Conservation (phyloP, 1,139 yeast genomes). For the Pichia sp. region DNA sequence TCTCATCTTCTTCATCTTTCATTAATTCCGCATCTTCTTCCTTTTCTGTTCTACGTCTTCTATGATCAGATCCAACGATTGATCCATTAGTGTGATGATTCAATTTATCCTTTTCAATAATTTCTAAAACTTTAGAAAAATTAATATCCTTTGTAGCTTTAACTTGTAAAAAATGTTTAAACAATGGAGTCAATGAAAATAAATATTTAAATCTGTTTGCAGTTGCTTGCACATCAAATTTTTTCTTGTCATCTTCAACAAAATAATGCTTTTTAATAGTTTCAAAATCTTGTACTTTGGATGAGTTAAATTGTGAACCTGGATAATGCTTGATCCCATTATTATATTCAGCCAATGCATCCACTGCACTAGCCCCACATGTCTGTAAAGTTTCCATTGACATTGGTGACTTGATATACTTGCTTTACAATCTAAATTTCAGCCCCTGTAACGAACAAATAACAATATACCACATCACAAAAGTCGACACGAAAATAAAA, state of each 20-base stretch:
- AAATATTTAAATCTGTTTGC: conserved; percentile 60
- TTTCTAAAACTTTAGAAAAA: conserved; percentile 43
- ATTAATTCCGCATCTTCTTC: conserved; percentile 46
- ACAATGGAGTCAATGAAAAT: conserved; percentile 59
- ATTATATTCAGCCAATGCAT: neutral
- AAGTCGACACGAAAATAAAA: no score
- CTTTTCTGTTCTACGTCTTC: conserved; percentile 40
- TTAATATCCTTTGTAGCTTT: conserved; percentile 60
- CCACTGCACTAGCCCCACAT: no score
- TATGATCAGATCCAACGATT: conserved; percentile 4
- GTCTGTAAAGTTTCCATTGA: no score
- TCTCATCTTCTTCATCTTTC: conserved; percentile 31
- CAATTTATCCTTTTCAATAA: conserved; percentile 32
- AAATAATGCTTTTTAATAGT: conserved; percentile 33
- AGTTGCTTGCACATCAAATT: conserved; percentile 48
- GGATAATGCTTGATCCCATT: conserved; percentile 1
- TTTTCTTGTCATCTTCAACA: conserved; percentile 42
- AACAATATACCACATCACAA: no score
- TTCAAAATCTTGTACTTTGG: neutral
- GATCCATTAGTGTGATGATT: neutral
- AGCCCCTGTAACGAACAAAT: no score
- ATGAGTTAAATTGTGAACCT: neutral
- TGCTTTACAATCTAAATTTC: no score
- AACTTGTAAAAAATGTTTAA: conserved; percentile 61
- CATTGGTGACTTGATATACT: no score